phyloP scores from a whole-genome alignment of 257 asterid genomes.

The Solanum gandarillasii region DNA sequence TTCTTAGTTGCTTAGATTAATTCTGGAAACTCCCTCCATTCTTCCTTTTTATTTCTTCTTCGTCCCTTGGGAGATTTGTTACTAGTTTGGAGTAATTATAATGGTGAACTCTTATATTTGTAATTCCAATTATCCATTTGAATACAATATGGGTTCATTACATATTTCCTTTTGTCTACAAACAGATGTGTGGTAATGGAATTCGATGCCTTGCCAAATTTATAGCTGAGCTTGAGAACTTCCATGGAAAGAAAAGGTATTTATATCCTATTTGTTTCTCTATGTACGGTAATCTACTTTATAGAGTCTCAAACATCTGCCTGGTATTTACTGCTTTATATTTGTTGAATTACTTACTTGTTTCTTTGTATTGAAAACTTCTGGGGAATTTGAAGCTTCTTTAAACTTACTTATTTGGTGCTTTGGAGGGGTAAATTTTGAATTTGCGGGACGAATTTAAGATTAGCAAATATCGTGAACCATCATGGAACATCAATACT shows the following conservation, averaged over 20 bases:
- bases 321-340: not conserved
- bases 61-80: not conserved
- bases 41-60: not conserved
- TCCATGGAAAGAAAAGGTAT: constrained; percentile 67
- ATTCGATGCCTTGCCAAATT: constrained; percentile 89
- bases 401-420: not conserved
- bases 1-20: not conserved
- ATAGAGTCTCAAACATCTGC: not conserved
- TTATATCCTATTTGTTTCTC: not conserved
- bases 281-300: not conserved
- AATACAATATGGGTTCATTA: not conserved
- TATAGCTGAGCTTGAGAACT: constrained; percentile 64
- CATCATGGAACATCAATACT: not conserved
- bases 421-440: not conserved
- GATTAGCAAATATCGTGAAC: not conserved
- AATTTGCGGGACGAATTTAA: not conserved
- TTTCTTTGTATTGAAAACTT: not conserved
- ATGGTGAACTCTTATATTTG: not conserved
- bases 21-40: not conserved
- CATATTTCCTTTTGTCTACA: not conserved
- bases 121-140: not conserved
- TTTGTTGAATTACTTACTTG: not conserved
- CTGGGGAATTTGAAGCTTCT: not conserved
- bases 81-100: not conserved
- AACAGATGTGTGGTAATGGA: constrained; percentile 96